These are phyloP conservation scores for Aureobasidium lini DNA, from an alignment of 2,329 filamentous ascomycete genomes.

Conservation along the genomic window DNA sequence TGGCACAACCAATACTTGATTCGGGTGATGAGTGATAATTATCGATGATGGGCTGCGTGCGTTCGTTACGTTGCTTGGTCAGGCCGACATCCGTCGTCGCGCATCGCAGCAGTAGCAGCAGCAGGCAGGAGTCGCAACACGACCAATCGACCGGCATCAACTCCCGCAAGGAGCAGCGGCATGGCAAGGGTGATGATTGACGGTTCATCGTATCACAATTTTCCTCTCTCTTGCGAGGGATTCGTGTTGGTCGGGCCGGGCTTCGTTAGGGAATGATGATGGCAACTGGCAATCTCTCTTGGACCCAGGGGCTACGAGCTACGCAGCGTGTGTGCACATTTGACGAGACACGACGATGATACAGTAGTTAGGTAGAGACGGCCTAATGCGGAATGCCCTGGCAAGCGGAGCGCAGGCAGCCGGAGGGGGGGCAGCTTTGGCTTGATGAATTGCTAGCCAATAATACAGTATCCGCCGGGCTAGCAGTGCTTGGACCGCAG, in stretches of 20 bases:
- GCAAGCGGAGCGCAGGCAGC: background rate
- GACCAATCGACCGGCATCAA: background rate
- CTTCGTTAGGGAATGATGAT: background rate
- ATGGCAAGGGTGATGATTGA: background rate
- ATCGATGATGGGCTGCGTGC: conserved; percentile 1
- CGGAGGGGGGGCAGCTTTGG: background rate
- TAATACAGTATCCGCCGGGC: conserved; percentile 7
- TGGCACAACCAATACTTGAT: conserved; percentile 7
- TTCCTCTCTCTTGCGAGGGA: background rate
- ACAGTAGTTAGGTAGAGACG: conserved; percentile 10
- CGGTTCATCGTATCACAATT: conserved; percentile 7
- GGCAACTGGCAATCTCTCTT: background rate
- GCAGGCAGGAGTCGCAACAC: background rate
- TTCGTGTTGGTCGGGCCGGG: conserved; percentile 10
- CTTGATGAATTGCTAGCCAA: conserved; percentile 6
- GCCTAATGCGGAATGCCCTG: conserved; percentile 13
- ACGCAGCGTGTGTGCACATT: background rate
- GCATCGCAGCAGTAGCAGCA: conserved; percentile 1
- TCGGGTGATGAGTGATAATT: background rate
- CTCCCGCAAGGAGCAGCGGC: conserved; percentile 5
- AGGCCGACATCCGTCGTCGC: conserved; percentile 2
- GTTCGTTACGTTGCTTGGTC: conserved; percentile 2
- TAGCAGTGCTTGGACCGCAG: conserved; percentile 9
- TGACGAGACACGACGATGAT: conserved; percentile 10
- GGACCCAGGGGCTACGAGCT: conserved; percentile 3